phyloP scores from a whole-genome alignment of 108 stramenopile species.

The Stephanodiscus minutulus region DNA sequence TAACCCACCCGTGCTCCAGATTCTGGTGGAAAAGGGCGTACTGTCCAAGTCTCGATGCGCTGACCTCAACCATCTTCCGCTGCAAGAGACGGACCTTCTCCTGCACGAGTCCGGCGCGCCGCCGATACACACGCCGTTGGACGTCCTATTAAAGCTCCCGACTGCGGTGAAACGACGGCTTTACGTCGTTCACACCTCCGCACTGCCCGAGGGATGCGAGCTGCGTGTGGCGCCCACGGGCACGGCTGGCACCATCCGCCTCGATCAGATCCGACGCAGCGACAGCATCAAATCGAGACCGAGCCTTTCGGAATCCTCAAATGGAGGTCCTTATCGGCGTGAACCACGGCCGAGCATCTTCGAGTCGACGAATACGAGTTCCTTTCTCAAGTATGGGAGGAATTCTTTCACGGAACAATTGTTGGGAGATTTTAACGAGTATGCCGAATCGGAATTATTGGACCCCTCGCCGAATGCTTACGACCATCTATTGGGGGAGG shows the following conservation, averaged over 20 bases:
- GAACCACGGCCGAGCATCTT: conserved; percentile 2
- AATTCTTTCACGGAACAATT: neutral
- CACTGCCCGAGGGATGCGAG: conserved; percentile 72
- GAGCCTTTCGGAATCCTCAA: conserved; percentile 27
- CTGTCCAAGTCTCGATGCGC: conserved; percentile 77
- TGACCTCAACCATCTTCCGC: conserved; percentile 79
- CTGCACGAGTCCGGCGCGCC: conserved; percentile 93
- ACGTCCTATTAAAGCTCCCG: conserved; percentile 76
- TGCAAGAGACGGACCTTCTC: conserved; percentile 86
- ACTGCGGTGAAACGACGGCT: conserved; percentile 75
- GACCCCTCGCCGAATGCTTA: conserved; percentile 25
- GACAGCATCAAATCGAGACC: conserved; percentile 17
- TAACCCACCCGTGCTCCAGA: conserved; percentile 73
- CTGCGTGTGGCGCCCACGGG: conserved; percentile 86
- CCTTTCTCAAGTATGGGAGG: neutral
- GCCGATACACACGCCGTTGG: conserved; percentile 92
- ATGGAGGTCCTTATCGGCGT: neutral
- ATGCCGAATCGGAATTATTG: conserved; percentile 37
- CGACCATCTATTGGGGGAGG: conserved; percentile 24
- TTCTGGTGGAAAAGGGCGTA: conserved; percentile 70
- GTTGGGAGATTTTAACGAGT: conserved; percentile 34
- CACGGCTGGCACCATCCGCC: conserved; percentile 84
- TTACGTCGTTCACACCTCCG: conserved; percentile 93
- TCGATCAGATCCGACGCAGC: conserved; percentile 56
- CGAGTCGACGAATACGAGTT: neutral